These are phyloP conservation scores for Amphichorda felina DNA, from an alignment of 2,329 filamentous ascomycete genomes.

Conservation along the genomic window DNA sequence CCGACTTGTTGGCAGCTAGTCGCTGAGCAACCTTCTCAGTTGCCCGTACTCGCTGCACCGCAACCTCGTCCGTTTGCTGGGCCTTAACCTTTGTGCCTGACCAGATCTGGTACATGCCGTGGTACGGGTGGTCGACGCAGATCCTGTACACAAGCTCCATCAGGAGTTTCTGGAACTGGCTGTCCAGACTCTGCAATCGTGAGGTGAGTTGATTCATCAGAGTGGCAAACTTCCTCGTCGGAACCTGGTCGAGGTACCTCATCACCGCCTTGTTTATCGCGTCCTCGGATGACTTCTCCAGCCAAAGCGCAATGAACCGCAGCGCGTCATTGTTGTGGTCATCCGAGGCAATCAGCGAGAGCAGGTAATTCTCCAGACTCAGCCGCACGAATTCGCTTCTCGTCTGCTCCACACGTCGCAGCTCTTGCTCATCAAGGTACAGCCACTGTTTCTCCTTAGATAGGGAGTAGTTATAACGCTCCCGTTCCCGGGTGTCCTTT, in stretches of 20 bases:
- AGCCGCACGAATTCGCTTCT: conserved; percentile 76
- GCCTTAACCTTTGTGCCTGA: conserved; percentile 61
- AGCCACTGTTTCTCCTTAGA: conserved; percentile 77
- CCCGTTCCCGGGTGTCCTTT: conserved; percentile 38
- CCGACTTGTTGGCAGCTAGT: conserved; percentile 40
- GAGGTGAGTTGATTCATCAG: conserved; percentile 96
- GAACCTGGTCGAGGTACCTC: conserved; percentile 59
- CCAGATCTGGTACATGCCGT: conserved; percentile 96
- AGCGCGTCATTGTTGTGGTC: conserved; percentile 81
- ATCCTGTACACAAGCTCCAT: conserved; percentile 67
- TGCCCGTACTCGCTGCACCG: conserved; percentile 61
- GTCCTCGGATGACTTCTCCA: conserved; percentile 69
- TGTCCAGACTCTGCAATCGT: conserved; percentile 61
- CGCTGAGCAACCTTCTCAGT: conserved; percentile 55
- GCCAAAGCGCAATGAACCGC: conserved; percentile 88
- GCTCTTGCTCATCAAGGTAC: conserved; percentile 79
- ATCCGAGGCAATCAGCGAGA: conserved; percentile 75
- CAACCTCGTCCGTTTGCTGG: conserved; percentile 61
- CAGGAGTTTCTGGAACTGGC: conserved; percentile 67
- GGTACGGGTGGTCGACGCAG: conserved; percentile 86
- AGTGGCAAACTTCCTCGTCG: conserved; percentile 82
- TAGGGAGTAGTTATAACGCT: conserved; percentile 47
- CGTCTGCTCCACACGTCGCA: conserved; percentile 63
- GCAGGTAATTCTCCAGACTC: conserved; percentile 86
- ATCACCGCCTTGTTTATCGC: conserved; percentile 68